Evolutionary conservation across 176 grass and related monocot genomes (phyloP).

Genomic region (Phragmites australis): DNA sequence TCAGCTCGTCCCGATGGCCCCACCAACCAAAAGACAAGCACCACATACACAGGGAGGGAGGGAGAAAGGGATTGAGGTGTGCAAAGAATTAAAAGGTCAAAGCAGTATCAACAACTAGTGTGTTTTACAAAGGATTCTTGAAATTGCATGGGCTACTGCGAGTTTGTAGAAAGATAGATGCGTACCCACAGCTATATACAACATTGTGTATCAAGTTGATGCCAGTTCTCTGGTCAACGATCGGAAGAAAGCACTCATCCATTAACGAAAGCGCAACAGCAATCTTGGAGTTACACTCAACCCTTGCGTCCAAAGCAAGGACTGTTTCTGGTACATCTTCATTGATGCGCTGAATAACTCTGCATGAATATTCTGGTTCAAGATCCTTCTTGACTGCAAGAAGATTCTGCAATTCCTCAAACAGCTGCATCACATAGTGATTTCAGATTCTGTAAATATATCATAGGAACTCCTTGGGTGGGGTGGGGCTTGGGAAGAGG

Average conservation of each 20-base stretch:
- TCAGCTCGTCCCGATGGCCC: neutral
- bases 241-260: conserved; percentile 95
- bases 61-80: neutral
- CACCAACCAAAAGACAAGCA: conserved; percentile 30
- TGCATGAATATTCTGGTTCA: conserved; percentile 74
- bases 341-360: conserved; percentile 62
- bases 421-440: conserved; percentile 56
- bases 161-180: conserved; percentile 46
- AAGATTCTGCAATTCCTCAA: conserved; percentile 66
- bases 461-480: neutral
- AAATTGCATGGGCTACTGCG: conserved; percentile 12
- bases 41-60: neutral
- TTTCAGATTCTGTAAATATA: conserved; percentile 19
- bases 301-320: conserved; percentile 43
- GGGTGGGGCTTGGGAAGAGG: neutral
- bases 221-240: conserved; percentile 91
- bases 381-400: conserved; percentile 80
- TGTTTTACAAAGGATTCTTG: conserved; percentile 20
- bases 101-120: conserved; percentile 1
- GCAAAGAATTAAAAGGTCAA: conserved; percentile 26
- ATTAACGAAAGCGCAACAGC: conserved; percentile 83
- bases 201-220: conserved; percentile 93
- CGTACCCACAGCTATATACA: conserved; percentile 90
- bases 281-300: conserved; percentile 88
- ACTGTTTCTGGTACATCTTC: conserved; percentile 58